Conservation (phyloP, 1,284 basidiomycete species). For the Ganoderma meredithae region DNA sequence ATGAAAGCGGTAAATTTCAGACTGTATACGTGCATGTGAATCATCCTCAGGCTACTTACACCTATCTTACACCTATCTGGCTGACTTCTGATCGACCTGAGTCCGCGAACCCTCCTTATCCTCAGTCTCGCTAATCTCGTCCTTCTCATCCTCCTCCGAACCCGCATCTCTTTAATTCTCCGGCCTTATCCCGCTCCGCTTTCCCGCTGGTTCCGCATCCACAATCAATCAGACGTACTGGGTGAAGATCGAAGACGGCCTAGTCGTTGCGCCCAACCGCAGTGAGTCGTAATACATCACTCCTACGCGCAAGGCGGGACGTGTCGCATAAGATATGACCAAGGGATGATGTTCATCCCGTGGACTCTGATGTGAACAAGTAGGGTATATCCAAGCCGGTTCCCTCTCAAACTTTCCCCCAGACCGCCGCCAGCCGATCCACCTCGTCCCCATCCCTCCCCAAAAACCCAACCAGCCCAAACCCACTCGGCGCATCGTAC, state of each 20-base stretch:
- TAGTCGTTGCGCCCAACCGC: too few relatives aligned
- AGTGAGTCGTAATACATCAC: background rate
- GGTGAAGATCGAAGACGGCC: too few relatives aligned
- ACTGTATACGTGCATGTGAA: background rate
- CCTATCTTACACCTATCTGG: too few relatives aligned
- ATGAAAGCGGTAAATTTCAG: background rate
- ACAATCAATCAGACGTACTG: too few relatives aligned
- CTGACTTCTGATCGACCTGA: background rate
- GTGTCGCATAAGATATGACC: background rate
- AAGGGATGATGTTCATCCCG: background rate
- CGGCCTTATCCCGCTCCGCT: background rate
- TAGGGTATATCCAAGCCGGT: background rate
- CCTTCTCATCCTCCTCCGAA: background rate
- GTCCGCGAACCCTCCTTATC: background rate
- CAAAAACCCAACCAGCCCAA: slow-evolving; percentile 16
- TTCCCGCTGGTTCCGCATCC: background rate
- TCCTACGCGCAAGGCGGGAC: background rate
- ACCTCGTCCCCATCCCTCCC: slow-evolving; percentile 28
- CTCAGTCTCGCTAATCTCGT: background rate
- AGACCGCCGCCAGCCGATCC: slow-evolving; percentile 3
- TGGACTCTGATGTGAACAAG: background rate
- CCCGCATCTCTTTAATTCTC: background rate
- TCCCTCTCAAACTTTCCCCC: background rate
- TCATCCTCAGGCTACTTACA: too few relatives aligned
- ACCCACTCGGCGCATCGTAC: slow-evolving; percentile 18